A percentile compares a stretch with the other conserved stretches of the same genome.
Evolutionary conservation across 257 asterid genomes (phyloP).

Genomic region (Asclepias syriaca): DNA sequence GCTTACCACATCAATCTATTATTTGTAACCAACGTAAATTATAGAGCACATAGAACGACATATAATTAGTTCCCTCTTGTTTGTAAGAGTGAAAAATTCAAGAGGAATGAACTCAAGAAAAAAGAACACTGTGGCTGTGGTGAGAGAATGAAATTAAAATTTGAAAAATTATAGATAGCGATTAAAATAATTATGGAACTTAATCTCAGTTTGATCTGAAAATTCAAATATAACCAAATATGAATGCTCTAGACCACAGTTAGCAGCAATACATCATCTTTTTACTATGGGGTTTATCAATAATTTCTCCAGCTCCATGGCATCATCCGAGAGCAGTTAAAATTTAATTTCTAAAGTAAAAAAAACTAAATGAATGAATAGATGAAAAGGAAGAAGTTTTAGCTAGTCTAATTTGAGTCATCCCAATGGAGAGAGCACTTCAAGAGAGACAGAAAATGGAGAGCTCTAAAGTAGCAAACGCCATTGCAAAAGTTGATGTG

Average conservation of each 20-base stretch:
- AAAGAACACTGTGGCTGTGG: neutral
- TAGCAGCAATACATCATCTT: neutral
- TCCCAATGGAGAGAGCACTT: no score
- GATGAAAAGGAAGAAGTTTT: neutral
- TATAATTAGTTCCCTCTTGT: neutral
- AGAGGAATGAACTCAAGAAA: neutral
- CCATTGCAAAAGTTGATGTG: neutral
- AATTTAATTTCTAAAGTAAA: neutral
- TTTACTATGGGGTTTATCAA: neutral
- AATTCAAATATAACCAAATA: neutral
- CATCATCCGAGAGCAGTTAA: neutral
- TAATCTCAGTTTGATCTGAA: neutral
- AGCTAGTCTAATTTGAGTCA: neutral
- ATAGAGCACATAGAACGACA: neutral
- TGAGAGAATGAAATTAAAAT: neutral
- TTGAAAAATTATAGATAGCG: neutral
- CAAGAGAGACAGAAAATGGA: neutral
- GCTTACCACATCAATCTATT: neutral
- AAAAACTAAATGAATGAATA: neutral
- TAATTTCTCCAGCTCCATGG: neutral
- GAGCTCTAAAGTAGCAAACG: neutral
- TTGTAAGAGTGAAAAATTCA: no score
- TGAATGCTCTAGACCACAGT: neutral
- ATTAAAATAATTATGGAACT: no score
- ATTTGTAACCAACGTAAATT: neutral